A percentile compares a stretch with the other conserved stretches of the same genome.
phyloP scores from a whole-genome alignment of 2,329 filamentous ascomycete genomes.

The Ophiognomonia clavigignenti-juglandacearum region DNA sequence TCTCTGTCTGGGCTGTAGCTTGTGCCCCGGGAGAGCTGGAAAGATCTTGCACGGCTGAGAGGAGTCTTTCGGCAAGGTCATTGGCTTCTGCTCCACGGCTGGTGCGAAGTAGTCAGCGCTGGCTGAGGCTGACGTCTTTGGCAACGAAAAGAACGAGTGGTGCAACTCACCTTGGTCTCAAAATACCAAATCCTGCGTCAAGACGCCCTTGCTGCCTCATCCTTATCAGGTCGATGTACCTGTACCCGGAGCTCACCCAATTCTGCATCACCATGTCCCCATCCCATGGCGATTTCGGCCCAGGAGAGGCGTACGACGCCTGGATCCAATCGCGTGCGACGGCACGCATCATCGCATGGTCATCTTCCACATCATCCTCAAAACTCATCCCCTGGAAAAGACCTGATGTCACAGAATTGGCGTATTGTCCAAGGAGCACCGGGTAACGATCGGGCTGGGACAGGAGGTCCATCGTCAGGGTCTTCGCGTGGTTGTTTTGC shows the following conservation, averaged over 20 bases:
- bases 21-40: conserved; percentile 3
- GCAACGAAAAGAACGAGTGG: too few species aligned
- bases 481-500: conserved; percentile 4
- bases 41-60: neutral
- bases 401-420: conserved; percentile 1
- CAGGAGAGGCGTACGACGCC: too few species aligned
- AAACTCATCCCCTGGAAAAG: neutral
- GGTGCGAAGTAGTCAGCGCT: neutral
- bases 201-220: too few species aligned
- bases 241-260: too few species aligned
- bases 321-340: too few species aligned
- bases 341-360: too few species aligned
- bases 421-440: conserved; percentile 1
- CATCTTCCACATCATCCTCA: neutral
- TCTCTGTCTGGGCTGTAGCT: conserved; percentile 3
- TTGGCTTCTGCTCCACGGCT: neutral
- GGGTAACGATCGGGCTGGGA: neutral
- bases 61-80: neutral
- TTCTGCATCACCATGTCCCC: too few species aligned
- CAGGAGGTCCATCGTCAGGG: conserved; percentile 2
- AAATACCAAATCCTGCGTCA: too few species aligned
- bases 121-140: neutral
- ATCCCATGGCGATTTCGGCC: too few species aligned
- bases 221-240: too few species aligned
- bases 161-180: too few species aligned